Evolutionary conservation across 768 basidiomycete species (phyloP).

Genomic region (Solioccasus polychromus): DNA sequence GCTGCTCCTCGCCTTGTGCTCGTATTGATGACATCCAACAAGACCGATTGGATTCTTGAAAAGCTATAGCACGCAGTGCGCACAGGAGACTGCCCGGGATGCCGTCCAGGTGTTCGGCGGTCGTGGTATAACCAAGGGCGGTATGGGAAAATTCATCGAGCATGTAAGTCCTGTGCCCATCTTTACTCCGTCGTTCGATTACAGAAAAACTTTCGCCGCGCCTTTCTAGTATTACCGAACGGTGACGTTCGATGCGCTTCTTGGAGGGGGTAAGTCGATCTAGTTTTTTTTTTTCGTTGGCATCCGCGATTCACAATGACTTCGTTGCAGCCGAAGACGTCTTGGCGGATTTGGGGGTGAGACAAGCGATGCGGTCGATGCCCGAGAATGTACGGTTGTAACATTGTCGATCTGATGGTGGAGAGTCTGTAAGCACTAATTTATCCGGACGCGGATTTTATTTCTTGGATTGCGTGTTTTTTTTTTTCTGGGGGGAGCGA

Average conservation of each 20-base stretch:
- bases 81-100: slow-evolving; percentile 78
- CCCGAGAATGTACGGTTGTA: slow-evolving; percentile 65
- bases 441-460: neutral
- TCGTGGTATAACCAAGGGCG: slow-evolving; percentile 76
- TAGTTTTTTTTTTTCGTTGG: neutral
- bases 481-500: too few species aligned
- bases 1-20: neutral
- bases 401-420: too few species aligned
- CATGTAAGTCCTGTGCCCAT: slow-evolving; percentile 36
- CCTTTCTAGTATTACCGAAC: slow-evolving; percentile 29
- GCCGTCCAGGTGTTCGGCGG: slow-evolving; percentile 83
- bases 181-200: too few species aligned
- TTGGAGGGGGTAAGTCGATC: slow-evolving; percentile 54
- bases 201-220: too few species aligned
- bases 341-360: slow-evolving; percentile 73
- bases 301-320: neutral
- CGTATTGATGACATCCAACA: neutral
- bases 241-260: slow-evolving; percentile 43
- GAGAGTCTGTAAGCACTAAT: slow-evolving; percentile 1
- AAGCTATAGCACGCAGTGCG: slow-evolving; percentile 70
- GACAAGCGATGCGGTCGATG: slow-evolving; percentile 76
- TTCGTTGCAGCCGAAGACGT: slow-evolving; percentile 63
- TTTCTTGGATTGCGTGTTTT: neutral
- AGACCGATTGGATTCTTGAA: slow-evolving; percentile 80
- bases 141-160: slow-evolving; percentile 62